A percentile compares a stretch with the other conserved stretches of the same genome.
Evolutionary conservation across 331 rosid species (phyloP).

Genomic region (Acacia pycnantha): DNA sequence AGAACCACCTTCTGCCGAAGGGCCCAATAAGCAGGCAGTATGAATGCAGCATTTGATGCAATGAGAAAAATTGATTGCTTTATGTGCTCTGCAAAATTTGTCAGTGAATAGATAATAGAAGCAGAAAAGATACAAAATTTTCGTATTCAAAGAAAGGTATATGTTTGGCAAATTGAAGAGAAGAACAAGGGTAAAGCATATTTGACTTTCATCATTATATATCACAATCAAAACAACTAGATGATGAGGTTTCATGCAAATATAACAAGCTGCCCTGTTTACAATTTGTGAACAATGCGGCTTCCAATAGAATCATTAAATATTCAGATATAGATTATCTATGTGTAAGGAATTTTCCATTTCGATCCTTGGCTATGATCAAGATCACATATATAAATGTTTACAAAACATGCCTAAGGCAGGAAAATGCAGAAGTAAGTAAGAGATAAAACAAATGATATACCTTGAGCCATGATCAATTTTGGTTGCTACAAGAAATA

Average conservation of each 20-base stretch:
- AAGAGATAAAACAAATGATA: not conserved
- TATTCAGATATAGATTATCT: not conserved
- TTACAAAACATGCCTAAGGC: not conserved
- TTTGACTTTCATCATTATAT: not conserved
- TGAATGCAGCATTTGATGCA: constrained; percentile 72
- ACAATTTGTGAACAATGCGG: not conserved
- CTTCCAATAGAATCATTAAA: not conserved
- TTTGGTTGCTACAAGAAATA: not conserved
- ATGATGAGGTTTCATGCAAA: not conserved
- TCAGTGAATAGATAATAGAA: constrained; percentile 22
- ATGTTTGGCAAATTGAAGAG: not conserved
- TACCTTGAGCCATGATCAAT: not conserved
- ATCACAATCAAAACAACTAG: not conserved
- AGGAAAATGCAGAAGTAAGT: not conserved
- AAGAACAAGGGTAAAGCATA: not conserved
- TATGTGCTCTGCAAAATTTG: constrained; percentile 53
- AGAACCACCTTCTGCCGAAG: constrained; percentile 67
- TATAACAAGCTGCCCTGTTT: not conserved
- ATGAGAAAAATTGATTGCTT: constrained; percentile 72
- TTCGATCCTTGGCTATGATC: not conserved
- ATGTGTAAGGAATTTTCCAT: not conserved
- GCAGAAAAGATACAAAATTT: not conserved
- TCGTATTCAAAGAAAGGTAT: not conserved
- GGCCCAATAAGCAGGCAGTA: constrained; percentile 82
- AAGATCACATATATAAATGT: not conserved